These are phyloP conservation scores for Saturnispora diversa DNA, from an alignment of 805 yeast genomes.

Conservation along the genomic window DNA sequence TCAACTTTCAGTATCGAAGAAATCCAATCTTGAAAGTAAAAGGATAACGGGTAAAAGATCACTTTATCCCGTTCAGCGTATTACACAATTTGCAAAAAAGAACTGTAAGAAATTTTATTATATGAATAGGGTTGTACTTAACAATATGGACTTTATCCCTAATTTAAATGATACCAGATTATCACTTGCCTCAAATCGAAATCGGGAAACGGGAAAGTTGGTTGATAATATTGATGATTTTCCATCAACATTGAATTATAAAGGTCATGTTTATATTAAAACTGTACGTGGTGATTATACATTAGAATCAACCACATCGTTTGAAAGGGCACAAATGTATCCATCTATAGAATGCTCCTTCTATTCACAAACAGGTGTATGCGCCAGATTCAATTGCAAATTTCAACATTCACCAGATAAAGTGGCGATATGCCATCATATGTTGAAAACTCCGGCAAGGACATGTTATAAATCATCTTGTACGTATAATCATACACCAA, in stretches of 20 bases:
- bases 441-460: conserved; percentile 33
- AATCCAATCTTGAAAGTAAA: too few species aligned
- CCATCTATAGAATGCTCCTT: too few species aligned
- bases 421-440: conserved; percentile 46
- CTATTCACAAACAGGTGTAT: too few species aligned
- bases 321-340: too few species aligned
- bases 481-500: conserved; percentile 46
- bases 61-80: too few species aligned
- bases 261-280: conserved; percentile 19
- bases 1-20: too few species aligned
- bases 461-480: conserved; percentile 45
- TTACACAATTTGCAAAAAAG: not conserved
- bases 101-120: conserved; percentile 28
- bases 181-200: conserved; percentile 30
- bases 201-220: conserved; percentile 13
- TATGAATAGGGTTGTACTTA: conserved; percentile 38
- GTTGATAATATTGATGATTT: conserved; percentile 18
- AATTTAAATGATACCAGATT: conserved; percentile 34
- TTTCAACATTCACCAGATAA: conserved; percentile 26
- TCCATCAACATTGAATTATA: conserved; percentile 15
- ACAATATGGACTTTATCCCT: conserved; percentile 38
- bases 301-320: too few species aligned
- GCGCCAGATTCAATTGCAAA: not conserved
- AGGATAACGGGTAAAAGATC: too few species aligned
- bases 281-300: conserved; percentile 23